Evolutionary conservation across 2,329 filamentous ascomycete genomes (phyloP), one percentile per base, ranked within the genome.

Genomic region (Lecanicillium sp.): DNA sequence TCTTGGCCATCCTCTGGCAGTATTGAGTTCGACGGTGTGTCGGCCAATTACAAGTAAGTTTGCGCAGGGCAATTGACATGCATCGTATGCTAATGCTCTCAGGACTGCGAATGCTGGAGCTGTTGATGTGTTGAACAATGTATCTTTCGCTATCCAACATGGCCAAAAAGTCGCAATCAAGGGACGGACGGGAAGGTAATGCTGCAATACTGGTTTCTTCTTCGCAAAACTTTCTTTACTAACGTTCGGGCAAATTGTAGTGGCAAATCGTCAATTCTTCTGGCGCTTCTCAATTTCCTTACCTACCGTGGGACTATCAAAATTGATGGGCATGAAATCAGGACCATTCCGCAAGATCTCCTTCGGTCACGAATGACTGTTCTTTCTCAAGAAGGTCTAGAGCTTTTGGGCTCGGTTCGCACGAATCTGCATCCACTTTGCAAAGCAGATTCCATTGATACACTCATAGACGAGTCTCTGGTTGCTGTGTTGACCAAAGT

Each of bases 1-100:
- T 33, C 46, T 5, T 64, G 60, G 60, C 55, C 57, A 0, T 6
- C 10, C 0, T 41, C 42, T 3, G 56, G 54, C 1, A 31, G 19
- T 5, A 51, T 62, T 5, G 47, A 54, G 18, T 46, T 61, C 2
- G 37, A 44, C 1, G 41, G 46, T 19, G 41, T 59, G 1, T 50
- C 44, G 1, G 55, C 55, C 2, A 42, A 50, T 1, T 58, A 59
- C 15, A 48, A 42, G 54, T 51, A 36, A 20, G 49, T 30, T 36
- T 17, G 12, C 20, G n/a, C n/a, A n/a, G 15, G 4, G 15, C 14
- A 4, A 17, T 29, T 13, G 3, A 30, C 5, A 17, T 31, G 11
- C 12, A 13, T 8, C 13, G 25, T 19, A 17, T 37, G 18, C 18
- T 38, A 18, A 32, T 6, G 18, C 22, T 13, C 7, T 12, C 14